A percentile compares a stretch with the other conserved stretches of the same genome.
phyloP scores from a whole-genome alignment of 1,139 yeast species.

The Hyphopichia fennica region DNA sequence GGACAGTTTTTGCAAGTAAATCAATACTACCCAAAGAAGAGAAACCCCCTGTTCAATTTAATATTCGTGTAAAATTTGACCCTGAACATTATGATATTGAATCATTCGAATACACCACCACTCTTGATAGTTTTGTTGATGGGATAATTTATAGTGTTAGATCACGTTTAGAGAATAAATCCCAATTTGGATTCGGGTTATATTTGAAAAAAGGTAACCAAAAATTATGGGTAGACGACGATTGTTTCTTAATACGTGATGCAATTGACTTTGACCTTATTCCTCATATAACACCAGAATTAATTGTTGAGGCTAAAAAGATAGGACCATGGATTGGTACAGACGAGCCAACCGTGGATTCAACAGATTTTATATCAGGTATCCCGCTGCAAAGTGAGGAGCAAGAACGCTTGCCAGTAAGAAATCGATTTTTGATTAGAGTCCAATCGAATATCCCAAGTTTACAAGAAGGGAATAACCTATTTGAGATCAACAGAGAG shows the following conservation, averaged over 20 bases:
- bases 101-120: not conserved
- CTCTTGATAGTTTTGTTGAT: not conserved
- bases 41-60: not conserved
- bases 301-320: constrained; percentile 7
- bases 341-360: not conserved
- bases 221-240: not conserved
- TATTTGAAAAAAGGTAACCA: not conserved
- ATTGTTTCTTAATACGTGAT: not conserved
- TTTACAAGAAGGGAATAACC: constrained; percentile 20
- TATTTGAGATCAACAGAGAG: constrained; percentile 23
- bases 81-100: not conserved
- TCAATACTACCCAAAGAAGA: not conserved
- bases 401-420: not conserved
- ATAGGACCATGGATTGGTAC: not conserved
- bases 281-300: constrained; percentile 20
- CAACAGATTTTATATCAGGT: too few relatives aligned
- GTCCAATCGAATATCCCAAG: constrained; percentile 16
- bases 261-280: constrained; percentile 24
- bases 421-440: constrained; percentile 12
- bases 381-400: not conserved
- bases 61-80: not conserved
- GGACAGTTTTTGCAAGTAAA: not conserved
- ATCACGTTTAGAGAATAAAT: too few relatives aligned
- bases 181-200: too few relatives aligned
- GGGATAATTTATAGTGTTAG: not conserved